Evolutionary conservation across 371 early-diverging fungal species (phyloP).

Genomic region (Rhizomucor pusillus): DNA sequence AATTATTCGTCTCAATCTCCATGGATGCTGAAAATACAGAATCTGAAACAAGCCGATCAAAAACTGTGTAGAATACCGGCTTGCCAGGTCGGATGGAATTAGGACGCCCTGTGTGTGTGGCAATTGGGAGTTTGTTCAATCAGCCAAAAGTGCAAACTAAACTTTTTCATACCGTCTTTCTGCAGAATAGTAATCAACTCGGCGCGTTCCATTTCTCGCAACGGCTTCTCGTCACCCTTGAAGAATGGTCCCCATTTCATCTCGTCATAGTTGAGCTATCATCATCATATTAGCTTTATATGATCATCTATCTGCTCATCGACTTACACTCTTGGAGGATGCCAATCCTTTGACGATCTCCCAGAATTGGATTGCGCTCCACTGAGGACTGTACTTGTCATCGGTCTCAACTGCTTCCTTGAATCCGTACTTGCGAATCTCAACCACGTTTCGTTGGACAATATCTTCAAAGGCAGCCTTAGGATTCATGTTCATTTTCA

Average conservation of each 20-base stretch:
- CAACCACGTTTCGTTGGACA: constrained; percentile 71
- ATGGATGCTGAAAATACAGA: constrained; percentile 72
- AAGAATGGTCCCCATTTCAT: constrained; percentile 76
- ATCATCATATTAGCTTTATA: neutral
- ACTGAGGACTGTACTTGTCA: constrained; percentile 40
- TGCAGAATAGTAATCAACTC: constrained; percentile 77
- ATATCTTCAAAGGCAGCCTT: constrained; percentile 80
- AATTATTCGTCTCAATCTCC: constrained; percentile 71
- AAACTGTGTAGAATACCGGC: constrained; percentile 81
- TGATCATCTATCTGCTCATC: neutral
- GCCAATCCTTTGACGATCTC: constrained; percentile 63
- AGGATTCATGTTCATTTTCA: constrained; percentile 70
- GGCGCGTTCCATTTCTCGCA: constrained; percentile 84
- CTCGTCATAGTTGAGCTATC: constrained; percentile 73
- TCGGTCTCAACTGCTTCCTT: constrained; percentile 60
- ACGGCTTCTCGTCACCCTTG: constrained; percentile 71
- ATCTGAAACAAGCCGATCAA: constrained; percentile 68
- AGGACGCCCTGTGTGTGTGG: constrained; percentile 62
- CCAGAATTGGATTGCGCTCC: constrained; percentile 81
- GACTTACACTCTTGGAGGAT: constrained; percentile 51
- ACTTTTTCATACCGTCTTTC: constrained; percentile 57
- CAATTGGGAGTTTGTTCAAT: too few species aligned
- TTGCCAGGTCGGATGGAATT: constrained; percentile 74
- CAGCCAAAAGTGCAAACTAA: too few species aligned
- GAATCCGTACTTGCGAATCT: constrained; percentile 84